Percentiles rank a stretch among this genome's conserved stretches.
phyloP scores from a whole-genome alignment of 139 green algal genomes.

The Chlorella sp. region DNA sequence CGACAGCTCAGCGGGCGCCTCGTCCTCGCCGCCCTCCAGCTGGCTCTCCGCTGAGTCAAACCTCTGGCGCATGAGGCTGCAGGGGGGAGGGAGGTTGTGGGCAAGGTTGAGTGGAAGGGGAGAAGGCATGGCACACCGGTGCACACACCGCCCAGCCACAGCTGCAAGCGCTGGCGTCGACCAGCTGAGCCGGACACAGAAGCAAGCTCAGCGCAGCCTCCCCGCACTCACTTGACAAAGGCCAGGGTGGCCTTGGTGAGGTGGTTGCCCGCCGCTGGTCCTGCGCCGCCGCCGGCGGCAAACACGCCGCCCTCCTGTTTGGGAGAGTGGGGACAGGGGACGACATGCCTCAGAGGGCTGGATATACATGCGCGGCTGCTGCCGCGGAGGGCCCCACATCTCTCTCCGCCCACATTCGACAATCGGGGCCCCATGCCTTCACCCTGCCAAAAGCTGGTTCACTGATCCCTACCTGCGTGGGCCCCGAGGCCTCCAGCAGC shows the following conservation, averaged over 20 bases:
- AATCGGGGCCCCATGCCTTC: too few species aligned
- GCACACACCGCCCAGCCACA: too few species aligned
- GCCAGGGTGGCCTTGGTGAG: conserved; percentile 12
- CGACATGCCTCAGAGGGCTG: too few species aligned
- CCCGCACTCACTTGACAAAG: neutral
- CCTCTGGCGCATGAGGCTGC: conserved; percentile 32
- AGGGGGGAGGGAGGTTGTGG: neutral
- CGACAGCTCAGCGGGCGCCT: neutral
- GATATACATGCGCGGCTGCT: too few species aligned
- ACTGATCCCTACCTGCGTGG: conserved; percentile 8
- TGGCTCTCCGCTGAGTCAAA: conserved; percentile 17
- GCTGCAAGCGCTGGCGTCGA: neutral
- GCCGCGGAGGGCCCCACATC: too few species aligned
- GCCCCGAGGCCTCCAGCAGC: conserved; percentile 33
- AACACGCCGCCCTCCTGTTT: too few species aligned
- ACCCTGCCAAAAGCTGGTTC: too few species aligned
- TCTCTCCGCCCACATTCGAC: too few species aligned
- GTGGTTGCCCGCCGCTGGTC: neutral
- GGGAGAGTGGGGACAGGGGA: neutral
- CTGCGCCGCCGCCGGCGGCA: neutral
- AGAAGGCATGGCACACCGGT: too few species aligned
- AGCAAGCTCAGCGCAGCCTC: neutral
- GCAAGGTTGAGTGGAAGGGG: neutral
- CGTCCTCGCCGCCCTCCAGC: neutral
- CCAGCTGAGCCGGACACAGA: neutral